phyloP scores from a whole-genome alignment of 352 stramenopile species.

The Blastocystis sp. region DNA sequence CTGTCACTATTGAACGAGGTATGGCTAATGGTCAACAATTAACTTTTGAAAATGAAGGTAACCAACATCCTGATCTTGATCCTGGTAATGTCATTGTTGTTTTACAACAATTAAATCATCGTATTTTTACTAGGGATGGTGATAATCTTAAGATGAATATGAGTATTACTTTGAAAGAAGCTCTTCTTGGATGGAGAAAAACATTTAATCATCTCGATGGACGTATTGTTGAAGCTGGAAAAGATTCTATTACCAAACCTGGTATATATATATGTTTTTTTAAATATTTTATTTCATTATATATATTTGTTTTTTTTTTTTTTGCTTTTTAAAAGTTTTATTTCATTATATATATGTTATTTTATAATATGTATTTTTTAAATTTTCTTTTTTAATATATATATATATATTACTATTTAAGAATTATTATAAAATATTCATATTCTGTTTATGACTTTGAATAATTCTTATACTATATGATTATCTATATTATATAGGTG shows the following conservation, averaged over 20 bases:
- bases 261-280: not conserved
- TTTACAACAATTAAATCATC: slow-evolving; percentile 59
- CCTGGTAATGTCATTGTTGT: slow-evolving; percentile 73
- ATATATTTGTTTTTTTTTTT: too few species aligned
- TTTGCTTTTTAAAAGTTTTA: too few species aligned
- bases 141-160: slow-evolving; percentile 81
- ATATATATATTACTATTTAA: not conserved
- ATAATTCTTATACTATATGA: not conserved
- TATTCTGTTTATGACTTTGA: not conserved
- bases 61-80: slow-evolving; percentile 64
- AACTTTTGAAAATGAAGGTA: slow-evolving; percentile 68
- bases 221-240: slow-evolving; percentile 60
- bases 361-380: not conserved
- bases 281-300: too few species aligned
- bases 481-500: slow-evolving; percentile 44
- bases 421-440: not conserved
- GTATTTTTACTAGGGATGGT: slow-evolving; percentile 67
- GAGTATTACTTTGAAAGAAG: slow-evolving; percentile 74
- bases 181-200: slow-evolving; percentile 72
- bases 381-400: not conserved
- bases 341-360: too few species aligned
- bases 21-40: slow-evolving; percentile 72
- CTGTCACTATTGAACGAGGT: slow-evolving; percentile 76
- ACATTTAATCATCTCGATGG: slow-evolving; percentile 74
- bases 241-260: slow-evolving; percentile 66